Base-by-base conservation (phyloP, 2,329 filamentous ascomycete species). In the Colletotrichum kahawae region DNA sequence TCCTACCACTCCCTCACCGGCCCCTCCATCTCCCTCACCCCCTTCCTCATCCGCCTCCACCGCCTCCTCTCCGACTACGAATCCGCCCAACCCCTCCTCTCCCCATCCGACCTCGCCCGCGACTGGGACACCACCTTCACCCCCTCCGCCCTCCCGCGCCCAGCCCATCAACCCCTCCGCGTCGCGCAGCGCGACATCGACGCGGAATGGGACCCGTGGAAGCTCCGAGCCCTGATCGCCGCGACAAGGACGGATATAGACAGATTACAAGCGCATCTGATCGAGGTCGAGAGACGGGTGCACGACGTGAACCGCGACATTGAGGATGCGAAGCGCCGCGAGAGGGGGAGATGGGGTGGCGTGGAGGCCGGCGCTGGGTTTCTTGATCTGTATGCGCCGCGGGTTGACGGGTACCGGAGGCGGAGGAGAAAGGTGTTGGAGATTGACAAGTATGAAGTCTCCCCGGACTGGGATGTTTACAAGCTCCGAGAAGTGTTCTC, bases 211-310 rank as follows among this genome's bases (percentile, higher is more conserved):
- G 80, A 80, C 43, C 64, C 81, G 4, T 76, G 77, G 5, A 69
- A 77, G 57, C 65, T 78, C 14, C 71, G 64, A 31, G 73, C 77
- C 64, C 78, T 76, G 8, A 71, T 75, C 4, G 29, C 72, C 21
- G 84, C 83, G 54, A 87, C 85, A 74, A 91, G 88, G 81, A 89
- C 91, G 77, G 90, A 88, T 78, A 94, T 94, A 84, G 94, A 93
- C 81, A 89, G 98, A 71, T 90, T 98, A 79, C 92, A 98, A 70
- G 96, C 98, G 84, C 94, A 92, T 76, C 98, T 96, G n/a, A 5
- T 51, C 24, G 78, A 82, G 1, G 80, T 83, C 7, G 82, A 85
- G 43, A 38, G 62, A 4, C 34, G 21, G 5, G 48, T 57, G 1
- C 83, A 86, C 13, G 86, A 89, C 1, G 87, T 89, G 2, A 89